Conservation (phyloP, 305 asterid genomes). For the Caryopteris hybrid region DNA sequence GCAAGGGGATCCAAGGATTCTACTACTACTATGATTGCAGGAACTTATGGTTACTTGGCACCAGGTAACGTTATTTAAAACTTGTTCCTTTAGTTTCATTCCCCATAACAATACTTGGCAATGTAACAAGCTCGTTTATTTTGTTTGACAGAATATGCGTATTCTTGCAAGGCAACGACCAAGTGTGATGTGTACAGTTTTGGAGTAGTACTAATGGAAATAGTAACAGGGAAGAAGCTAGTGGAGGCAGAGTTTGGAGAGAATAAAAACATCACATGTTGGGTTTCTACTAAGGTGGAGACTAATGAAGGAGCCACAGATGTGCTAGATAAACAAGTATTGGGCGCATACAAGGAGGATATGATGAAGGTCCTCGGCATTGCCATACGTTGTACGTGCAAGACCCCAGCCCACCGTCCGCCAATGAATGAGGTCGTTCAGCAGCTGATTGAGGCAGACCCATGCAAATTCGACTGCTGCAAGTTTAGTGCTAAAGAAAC, state of each 20-base stretch:
- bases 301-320: constrained; percentile 61
- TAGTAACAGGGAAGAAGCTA: constrained; percentile 81
- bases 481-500: constrained; percentile 37
- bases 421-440: constrained; percentile 83
- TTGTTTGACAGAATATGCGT: constrained; percentile 65
- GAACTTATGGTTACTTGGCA: constrained; percentile 94
- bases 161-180: constrained; percentile 79
- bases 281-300: constrained; percentile 71
- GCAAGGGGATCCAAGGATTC: constrained; percentile 70
- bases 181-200: constrained; percentile 95
- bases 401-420: constrained; percentile 58
- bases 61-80: constrained; percentile 49
- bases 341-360: constrained; percentile 52
- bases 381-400: constrained; percentile 80
- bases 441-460: constrained; percentile 65
- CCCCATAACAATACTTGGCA: no score
- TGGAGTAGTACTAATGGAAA: constrained; percentile 82
- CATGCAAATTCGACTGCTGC: constrained; percentile 60
- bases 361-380: constrained; percentile 79
- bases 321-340: constrained; percentile 55
- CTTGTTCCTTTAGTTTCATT: background rate
- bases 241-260: constrained; percentile 88
- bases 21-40: constrained; percentile 62
- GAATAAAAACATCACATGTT: constrained; percentile 64
- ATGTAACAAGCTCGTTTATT: background rate